A percentile compares a stretch with the other conserved stretches of the same genome.
phyloP scores from a whole-genome alignment of 306 rosid species.

The Herpetospermum pedunculosum region DNA sequence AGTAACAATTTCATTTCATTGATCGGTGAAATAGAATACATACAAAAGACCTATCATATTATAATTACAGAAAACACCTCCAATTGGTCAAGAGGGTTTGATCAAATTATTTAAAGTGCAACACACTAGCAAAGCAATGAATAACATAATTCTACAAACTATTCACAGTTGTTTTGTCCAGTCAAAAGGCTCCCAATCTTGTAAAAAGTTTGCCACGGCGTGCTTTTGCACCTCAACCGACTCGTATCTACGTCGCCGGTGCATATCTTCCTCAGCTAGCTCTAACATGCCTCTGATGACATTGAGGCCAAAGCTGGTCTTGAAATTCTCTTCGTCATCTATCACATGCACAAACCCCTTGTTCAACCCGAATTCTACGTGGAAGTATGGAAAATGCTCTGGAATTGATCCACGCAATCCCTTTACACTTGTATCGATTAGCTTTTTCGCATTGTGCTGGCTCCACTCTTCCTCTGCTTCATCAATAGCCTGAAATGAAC shows the following conservation, averaged over 20 bases:
- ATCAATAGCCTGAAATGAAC: conserved; percentile 59
- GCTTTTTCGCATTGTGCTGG: conserved; percentile 82
- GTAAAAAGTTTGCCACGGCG: conserved; percentile 48
- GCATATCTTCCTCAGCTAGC: conserved; percentile 72
- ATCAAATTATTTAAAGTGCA: neutral
- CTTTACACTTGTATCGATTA: conserved; percentile 65
- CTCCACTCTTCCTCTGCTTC: conserved; percentile 96
- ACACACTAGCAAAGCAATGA: neutral
- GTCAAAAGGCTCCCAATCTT: conserved; percentile 62
- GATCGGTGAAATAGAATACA: no score
- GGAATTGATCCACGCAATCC: conserved; percentile 80
- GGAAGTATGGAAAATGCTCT: conserved; percentile 63
- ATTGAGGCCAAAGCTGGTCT: conserved; percentile 57
- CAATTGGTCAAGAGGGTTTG: no score
- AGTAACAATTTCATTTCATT: no score
- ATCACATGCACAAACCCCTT: conserved; percentile 82
- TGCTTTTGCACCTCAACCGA: conserved; percentile 50
- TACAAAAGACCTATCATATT: no score
- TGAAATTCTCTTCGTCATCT: conserved; percentile 69
- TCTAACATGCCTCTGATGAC: conserved; percentile 74
- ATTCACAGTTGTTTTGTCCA: conserved; percentile 48
- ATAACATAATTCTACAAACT: neutral
- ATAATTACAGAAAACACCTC: no score
- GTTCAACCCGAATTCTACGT: conserved; percentile 71
- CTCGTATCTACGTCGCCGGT: conserved; percentile 44